These are phyloP conservation scores for Neoboletus magnificus DNA, from an alignment of 768 basidiomycete species.

Conservation along the genomic window DNA sequence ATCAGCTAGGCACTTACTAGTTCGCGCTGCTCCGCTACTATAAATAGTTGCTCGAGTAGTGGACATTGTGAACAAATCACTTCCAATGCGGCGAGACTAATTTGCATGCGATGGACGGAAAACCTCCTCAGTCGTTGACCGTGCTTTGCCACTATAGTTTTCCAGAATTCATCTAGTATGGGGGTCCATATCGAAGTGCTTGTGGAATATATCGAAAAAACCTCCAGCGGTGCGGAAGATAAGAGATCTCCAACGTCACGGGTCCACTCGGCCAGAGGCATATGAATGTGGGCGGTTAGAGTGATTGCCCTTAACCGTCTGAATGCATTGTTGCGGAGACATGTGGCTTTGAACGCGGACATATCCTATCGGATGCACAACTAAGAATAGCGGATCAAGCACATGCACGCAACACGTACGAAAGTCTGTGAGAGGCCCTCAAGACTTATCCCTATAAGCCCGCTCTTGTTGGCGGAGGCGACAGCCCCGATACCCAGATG, in stretches of 20 bases:
- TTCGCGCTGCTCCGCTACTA: conserved; percentile 47
- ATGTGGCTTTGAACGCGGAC: conserved; percentile 40
- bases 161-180: conserved; percentile 50
- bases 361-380: conserved; percentile 45
- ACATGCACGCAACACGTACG: conserved; percentile 37
- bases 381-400: conserved; percentile 1
- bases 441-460: conserved; percentile 54
- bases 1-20: conserved; percentile 36
- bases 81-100: conserved; percentile 47
- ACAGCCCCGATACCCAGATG: conserved; percentile 55
- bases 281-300: conserved; percentile 44
- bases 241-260: conserved; percentile 41
- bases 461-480: conserved; percentile 40
- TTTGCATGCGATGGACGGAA: conserved; percentile 61
- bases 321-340: conserved; percentile 37
- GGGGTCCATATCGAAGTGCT: conserved; percentile 38
- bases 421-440: conserved; percentile 62
- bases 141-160: conserved; percentile 47
- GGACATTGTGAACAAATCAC: conserved; percentile 54
- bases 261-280: conserved; percentile 44
- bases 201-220: conserved; percentile 61
- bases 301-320: conserved; percentile 53
- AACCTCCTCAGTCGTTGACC: conserved; percentile 50
- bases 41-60: conserved; percentile 59
- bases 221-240: conserved; percentile 47